Conservation (phyloP, 331 rosid genomes). For the Quercus tomentella region DNA sequence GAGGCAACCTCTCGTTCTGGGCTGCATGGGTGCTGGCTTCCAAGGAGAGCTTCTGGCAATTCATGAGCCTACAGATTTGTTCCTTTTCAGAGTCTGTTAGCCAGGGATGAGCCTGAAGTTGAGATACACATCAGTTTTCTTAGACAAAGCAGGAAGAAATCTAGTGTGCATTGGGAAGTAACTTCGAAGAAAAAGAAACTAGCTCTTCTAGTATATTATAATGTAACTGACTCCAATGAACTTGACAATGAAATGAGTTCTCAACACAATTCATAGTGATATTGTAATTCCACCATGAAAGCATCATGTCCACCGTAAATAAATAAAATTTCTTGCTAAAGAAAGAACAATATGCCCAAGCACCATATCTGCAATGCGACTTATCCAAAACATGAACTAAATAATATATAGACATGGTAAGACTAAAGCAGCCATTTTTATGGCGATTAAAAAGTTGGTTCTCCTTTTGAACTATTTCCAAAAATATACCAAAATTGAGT, state of each 20-base stretch:
- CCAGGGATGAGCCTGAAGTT: constrained; percentile 76
- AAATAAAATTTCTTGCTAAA: neutral
- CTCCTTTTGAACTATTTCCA: neutral
- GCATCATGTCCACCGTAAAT: neutral
- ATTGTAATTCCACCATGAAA: neutral
- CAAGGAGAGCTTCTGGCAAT: constrained; percentile 87
- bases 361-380: neutral
- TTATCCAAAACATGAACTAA: neutral
- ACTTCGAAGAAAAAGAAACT: neutral
- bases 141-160: neutral
- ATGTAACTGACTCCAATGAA: neutral
- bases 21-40: constrained; percentile 96
- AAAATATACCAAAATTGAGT: neutral
- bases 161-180: neutral
- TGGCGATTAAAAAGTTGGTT: neutral
- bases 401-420: neutral
- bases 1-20: constrained; percentile 87
- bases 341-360: neutral
- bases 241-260: neutral
- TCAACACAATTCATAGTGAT: neutral
- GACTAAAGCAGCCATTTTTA: neutral
- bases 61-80: constrained; percentile 78
- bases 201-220: neutral
- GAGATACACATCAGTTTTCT: constrained; percentile 1
- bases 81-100: constrained; percentile 80